phyloP scores from a whole-genome alignment of 1,284 basidiomycete genomes.

The Porogramme epimiltina region DNA sequence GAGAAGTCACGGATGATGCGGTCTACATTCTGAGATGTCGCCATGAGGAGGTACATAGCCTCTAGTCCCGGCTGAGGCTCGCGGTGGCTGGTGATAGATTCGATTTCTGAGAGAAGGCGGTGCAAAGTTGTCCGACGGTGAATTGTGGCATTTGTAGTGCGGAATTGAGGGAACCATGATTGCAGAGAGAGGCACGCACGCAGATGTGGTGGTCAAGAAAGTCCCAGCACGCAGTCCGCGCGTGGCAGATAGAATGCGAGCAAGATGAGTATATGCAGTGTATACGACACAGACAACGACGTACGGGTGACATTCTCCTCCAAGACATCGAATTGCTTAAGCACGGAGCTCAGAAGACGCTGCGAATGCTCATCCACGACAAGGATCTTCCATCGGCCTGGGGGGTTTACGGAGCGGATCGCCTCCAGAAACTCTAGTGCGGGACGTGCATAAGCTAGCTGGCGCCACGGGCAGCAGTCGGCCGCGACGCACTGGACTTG shows the following conservation, averaged over 20 bases:
- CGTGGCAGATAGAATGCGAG: slow-evolving; percentile 5
- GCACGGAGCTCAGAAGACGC: slow-evolving; percentile 80
- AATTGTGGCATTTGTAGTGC: too few species aligned
- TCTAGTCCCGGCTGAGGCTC: slow-evolving; percentile 83
- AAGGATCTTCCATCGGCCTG: slow-evolving; percentile 92
- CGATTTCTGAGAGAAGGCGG: slow-evolving; percentile 58
- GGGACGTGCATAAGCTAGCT: background rate
- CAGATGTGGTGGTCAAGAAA: too few species aligned
- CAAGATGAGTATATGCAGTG: background rate
- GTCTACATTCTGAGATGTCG: slow-evolving; percentile 93
- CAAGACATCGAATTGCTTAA: slow-evolving; percentile 92
- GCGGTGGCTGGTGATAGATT: slow-evolving; percentile 72
- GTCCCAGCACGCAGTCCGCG: too few species aligned
- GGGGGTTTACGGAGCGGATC: slow-evolving; percentile 80
- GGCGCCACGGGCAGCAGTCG: background rate
- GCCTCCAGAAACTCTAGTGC: slow-evolving; percentile 74
- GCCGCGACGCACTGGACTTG: slow-evolving; percentile 49
- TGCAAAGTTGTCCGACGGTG: background rate
- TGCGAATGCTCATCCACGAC: slow-evolving; percentile 94
- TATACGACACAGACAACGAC: slow-evolving; percentile 34
- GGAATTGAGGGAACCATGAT: too few species aligned
- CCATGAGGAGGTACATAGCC: slow-evolving; percentile 92
- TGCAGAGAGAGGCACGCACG: too few species aligned
- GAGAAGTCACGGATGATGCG: slow-evolving; percentile 88
- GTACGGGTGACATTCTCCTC: slow-evolving; percentile 93